Base-by-base conservation (phyloP, 225 moss, liverwort and hornwort genomes). In the Lunularia cruciata region DNA sequence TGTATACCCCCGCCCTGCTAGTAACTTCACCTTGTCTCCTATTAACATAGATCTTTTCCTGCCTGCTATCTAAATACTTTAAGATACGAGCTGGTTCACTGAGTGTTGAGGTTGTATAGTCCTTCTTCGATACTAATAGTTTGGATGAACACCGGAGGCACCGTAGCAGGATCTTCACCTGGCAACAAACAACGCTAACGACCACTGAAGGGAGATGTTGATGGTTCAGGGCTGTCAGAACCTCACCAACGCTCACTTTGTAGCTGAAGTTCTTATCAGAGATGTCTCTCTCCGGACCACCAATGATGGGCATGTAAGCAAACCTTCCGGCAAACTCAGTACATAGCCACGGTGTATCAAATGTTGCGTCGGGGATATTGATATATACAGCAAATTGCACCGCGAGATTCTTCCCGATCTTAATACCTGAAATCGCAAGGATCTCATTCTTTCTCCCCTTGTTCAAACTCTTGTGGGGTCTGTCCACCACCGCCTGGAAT, bases 291-390 rank as follows among this genome's bases (percentile, higher is more conserved):
- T 6, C 35, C 6, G 60, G 60, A 6, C 60, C 60, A 15, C 60
- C 60, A 6, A 36, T 18, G 18, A 60, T 5, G 6, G 60, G 60
- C 16, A 18, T 34, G 34, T 11, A 60, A n/a, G 2, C 5, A n/a
- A 60, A 60, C 32, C 35, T 34, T 19, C 60, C 60, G 8, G 36
- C 32, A 36, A 60, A 60, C 60, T 60, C 60, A 8, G 60, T 35
- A 18, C 60, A 60, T 28, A 19, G 4, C 60, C 60, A 60, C 5
- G 33, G 60, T 3, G 33, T 60, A 13, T 25, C 25, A 3, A 7
- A 15, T 12, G 8, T 60, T 5, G 33, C 60, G 14, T 36, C 35
- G 34, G 60, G 60, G 20, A 15, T 3, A 18, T 60, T 36, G 19
- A 60, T 15, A 31, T 11, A 60, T 35, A 60, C 60, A 15, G 18